Evolutionary conservation across 2,329 filamentous ascomycete species (phyloP), one percentile per base, ranked within the genome.

Genomic region (Penicillium palitans): DNA sequence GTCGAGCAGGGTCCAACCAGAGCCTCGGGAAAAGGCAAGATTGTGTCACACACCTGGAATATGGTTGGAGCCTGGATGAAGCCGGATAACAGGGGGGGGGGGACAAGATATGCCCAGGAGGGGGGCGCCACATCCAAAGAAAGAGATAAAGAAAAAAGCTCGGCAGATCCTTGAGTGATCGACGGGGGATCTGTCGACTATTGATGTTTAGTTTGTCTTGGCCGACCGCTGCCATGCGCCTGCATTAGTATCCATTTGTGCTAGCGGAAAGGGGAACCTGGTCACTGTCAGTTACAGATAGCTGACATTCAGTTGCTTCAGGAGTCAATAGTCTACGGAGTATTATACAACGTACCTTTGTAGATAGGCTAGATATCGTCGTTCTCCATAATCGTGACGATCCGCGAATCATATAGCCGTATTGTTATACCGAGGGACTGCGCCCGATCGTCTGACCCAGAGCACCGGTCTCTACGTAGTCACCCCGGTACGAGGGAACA

Each of bases 181-280:
- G 72, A 72, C 72, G 59, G 65, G 57, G 66, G 71, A 74, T 74
- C 71, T 68, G 69, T 69, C 58, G 63, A 74, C 72, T 74, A 74
- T 74, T 74, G 72, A 68, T 69, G 66, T 73, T 72, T 67, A 70
- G 71, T 66, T 62, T 61, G 61, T 51, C 68, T 71, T 72, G 71
- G 70, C 71, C 62, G 57, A 55, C 51, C n/a, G 37, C 64, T 66
- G 66, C 66, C 66, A 68, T 64, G 57, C 64, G 45, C 44, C 53
- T n/a, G 33, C 49, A 44, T 50, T 58, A 58, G 55, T 17, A 42
- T 59, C 3, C 15, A 57, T 48, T 56, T 19, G 55, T 53, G 4
- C 37, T 58, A 58, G 55, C n/a, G 44, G 37, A 41, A 46, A 39
- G 37, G 37, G 45, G 29, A 51, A 42, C 39, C 40, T 50, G 40